Conservation (phyloP, 2,329 filamentous ascomycete species). For the Fusarium caatingaense region DNA sequence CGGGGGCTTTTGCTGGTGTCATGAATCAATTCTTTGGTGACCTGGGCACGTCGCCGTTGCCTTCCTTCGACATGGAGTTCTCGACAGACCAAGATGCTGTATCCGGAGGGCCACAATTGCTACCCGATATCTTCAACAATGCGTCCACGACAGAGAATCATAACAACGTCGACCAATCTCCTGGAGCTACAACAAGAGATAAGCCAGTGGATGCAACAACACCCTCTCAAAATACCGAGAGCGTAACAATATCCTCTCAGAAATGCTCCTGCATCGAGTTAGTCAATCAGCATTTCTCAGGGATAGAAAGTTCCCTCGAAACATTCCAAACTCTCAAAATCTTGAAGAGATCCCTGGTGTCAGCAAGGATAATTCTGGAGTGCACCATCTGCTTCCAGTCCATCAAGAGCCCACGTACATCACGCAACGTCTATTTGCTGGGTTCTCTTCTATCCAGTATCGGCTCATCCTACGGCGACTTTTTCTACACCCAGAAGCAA, state of each 20-base stretch:
- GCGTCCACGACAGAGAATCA: not conserved
- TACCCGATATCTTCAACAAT: not conserved
- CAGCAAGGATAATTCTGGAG: constrained; percentile 3
- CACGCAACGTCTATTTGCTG: not conserved
- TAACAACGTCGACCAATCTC: not conserved
- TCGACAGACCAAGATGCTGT: not conserved
- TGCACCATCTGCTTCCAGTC: constrained; percentile 16
- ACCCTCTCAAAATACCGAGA: not conserved
- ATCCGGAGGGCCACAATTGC: not conserved
- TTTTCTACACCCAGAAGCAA: constrained; percentile 19
- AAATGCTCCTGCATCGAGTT: constrained; percentile 12
- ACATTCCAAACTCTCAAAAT: constrained; percentile 18
- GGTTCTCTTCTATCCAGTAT: constrained; percentile 9
- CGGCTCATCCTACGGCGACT: constrained; percentile 11
- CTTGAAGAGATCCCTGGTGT: constrained; percentile 5
- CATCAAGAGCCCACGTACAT: constrained; percentile 12
- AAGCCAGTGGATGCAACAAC: not conserved
- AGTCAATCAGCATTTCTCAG: constrained; percentile 14
- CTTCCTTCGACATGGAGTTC: constrained; percentile 5
- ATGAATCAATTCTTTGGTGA: constrained; percentile 23
- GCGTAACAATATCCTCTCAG: not conserved
- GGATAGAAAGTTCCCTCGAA: constrained; percentile 11
- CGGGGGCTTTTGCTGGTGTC: not conserved
- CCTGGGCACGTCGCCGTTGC: not conserved
- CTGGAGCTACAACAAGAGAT: not conserved